Conservation (phyloP, 1,139 yeast species). For the Candida sanyaensis region DNA sequence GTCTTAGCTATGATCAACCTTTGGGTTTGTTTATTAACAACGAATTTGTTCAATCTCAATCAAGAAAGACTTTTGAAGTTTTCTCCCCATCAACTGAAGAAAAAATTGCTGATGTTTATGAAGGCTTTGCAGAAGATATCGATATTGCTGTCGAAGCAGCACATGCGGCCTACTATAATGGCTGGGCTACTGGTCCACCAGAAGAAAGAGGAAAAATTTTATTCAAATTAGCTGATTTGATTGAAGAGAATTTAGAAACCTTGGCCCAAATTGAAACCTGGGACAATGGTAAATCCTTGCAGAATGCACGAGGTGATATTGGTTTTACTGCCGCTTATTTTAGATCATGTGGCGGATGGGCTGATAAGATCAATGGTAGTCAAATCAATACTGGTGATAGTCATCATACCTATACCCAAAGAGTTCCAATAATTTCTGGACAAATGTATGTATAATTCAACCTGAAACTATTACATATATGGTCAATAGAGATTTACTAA, state of each 20-base stretch:
- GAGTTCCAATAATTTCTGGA: constrained; percentile 77
- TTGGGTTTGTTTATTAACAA: constrained; percentile 75
- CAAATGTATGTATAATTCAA: no score
- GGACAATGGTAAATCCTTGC: constrained; percentile 78
- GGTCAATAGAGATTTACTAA: no score
- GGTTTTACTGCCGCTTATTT: constrained; percentile 61
- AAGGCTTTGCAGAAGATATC: constrained; percentile 68
- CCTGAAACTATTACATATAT: no score
- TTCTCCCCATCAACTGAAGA: constrained; percentile 71
- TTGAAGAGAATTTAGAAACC: constrained; percentile 60
- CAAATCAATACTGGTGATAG: constrained; percentile 62
- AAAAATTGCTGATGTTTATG: constrained; percentile 62
- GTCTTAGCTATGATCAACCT: constrained; percentile 34
- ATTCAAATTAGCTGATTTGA: constrained; percentile 60
- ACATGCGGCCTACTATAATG: constrained; percentile 54
- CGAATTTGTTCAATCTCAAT: constrained; percentile 33
- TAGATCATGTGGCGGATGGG: constrained; percentile 82
- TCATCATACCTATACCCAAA: constrained; percentile 59
- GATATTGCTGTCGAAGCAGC: constrained; percentile 82
- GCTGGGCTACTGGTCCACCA: constrained; percentile 39
- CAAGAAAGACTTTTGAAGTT: constrained; percentile 61
- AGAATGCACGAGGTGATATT: constrained; percentile 56
- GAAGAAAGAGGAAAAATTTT: constrained; percentile 54
- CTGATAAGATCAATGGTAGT: constrained; percentile 75
- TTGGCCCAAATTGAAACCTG: constrained; percentile 71